Base-by-base conservation (phyloP, 352 stramenopile genomes). In the Phytophthora citricola region DNA sequence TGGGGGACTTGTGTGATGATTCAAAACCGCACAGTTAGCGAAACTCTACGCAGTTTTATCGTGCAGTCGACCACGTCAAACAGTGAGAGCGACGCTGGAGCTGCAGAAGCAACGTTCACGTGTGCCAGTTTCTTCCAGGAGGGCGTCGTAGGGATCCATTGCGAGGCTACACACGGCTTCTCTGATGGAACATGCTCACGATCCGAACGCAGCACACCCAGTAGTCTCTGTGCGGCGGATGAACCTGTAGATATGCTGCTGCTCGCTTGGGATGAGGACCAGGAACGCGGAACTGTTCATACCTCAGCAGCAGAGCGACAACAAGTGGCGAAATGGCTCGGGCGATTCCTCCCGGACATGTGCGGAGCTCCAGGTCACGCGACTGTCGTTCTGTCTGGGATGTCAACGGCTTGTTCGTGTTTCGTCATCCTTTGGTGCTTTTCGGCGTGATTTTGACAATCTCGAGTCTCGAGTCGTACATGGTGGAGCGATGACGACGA, bases 1-100 rank as follows among this genome's bases (percentile, higher is more conserved):
- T 90, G 81, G 81, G 81, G 77, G 3, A 77, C 79, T 1, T 90
- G 79, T 17, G 56, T 89, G 24, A 84, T 76, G 58, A 53, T 81
- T 9, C 68, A 84, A 66, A 71, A 72, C 15, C 63, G 40, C 26
- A 63, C 62, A 6, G 54, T 52, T 0, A 52, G 63, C 20, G 62
- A 68, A 10, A 54, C 49, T 39, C 20, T 75, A 17, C 55, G 56
- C 31, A 31, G 52, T 38, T 73, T 76, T 44, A 17, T 76, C 20
- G 1, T 69, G 40, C 31, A 69, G 20, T 52, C 67, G 12, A 41
- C 66, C 6, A 49, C 3, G 24, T 62, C 58, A 24, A 26, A 45
- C 3, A 6, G 22, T 3, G 44, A 32, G 14, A 71, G n/a, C 11
- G 26, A 66, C 11, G 41, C 45, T 1, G 45, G 26, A 4, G 46